Percentiles rank a stretch among this genome's conserved stretches.
Evolutionary conservation across 805 yeast genomes (phyloP).

Genomic region (Saturnispora quitensis): DNA sequence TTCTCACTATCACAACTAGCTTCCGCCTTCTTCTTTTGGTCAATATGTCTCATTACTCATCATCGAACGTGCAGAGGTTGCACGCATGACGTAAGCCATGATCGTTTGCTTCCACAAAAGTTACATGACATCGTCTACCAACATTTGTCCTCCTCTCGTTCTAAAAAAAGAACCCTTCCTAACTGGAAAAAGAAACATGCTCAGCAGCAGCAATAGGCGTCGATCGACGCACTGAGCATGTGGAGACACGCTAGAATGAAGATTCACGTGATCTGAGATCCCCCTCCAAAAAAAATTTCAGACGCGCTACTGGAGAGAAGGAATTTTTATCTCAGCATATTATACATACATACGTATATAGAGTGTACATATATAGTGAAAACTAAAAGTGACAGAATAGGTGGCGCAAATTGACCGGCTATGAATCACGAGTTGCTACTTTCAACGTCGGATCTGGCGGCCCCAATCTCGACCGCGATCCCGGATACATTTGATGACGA

Average conservation of each 20-base stretch:
- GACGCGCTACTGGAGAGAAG: background rate
- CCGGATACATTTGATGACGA: constrained; percentile 21
- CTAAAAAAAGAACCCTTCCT: background rate
- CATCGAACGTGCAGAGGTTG: background rate
- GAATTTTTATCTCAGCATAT: background rate
- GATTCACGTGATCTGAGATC: background rate
- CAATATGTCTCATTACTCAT: background rate
- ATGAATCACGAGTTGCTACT: background rate
- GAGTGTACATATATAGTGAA: background rate
- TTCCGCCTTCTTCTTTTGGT: too few relatives aligned
- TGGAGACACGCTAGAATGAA: background rate
- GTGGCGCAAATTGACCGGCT: background rate
- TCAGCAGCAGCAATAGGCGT: background rate
- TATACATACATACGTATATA: too few relatives aligned
- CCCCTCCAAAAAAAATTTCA: too few relatives aligned
- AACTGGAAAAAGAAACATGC: too few relatives aligned
- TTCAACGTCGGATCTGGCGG: constrained; percentile 3
- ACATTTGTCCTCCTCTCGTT: background rate
- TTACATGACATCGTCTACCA: background rate
- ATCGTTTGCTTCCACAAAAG: background rate
- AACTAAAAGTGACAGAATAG: background rate
- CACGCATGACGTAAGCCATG: background rate
- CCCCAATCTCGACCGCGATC: constrained; percentile 1
- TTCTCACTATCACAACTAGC: too few relatives aligned
- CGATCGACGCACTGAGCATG: background rate